Percentiles rank a stretch among this genome's conserved stretches.
Conservation (phyloP, 768 basidiomycete genomes). For the Cubamyces lactineus region DNA sequence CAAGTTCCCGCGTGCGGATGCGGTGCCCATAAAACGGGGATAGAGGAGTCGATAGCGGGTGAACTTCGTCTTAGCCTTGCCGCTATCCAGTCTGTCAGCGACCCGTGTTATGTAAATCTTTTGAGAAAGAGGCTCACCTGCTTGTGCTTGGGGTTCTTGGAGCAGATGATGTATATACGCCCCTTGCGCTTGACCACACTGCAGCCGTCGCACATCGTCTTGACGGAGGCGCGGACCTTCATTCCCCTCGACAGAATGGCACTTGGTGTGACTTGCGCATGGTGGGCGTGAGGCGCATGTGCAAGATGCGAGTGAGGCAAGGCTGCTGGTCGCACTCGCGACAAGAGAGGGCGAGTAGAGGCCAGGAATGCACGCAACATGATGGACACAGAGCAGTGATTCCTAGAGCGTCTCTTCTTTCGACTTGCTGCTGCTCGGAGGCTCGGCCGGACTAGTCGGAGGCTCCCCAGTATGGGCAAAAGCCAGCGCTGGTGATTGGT, state of each 20-base stretch:
- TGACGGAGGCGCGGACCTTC: slow-evolving; percentile 96
- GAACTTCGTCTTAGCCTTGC: slow-evolving; percentile 28
- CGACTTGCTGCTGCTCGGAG: neutral
- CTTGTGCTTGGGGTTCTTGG: slow-evolving; percentile 95
- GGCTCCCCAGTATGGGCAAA: too few species aligned
- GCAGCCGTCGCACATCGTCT: slow-evolving; percentile 94
- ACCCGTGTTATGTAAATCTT: neutral
- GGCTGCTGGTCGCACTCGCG: slow-evolving; percentile 47
- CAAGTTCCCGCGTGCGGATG: neutral
- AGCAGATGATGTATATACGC: slow-evolving; percentile 89
- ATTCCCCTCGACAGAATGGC: slow-evolving; percentile 70
- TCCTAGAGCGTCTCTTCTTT: neutral
- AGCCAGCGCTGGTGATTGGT: too few species aligned
- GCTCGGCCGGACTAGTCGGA: too few species aligned
- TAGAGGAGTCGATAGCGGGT: neutral
- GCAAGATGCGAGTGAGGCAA: slow-evolving; percentile 23
- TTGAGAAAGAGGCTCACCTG: slow-evolving; percentile 58
- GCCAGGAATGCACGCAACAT: slow-evolving; percentile 72
- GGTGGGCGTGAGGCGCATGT: slow-evolving; percentile 32
- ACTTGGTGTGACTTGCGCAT: slow-evolving; percentile 29
- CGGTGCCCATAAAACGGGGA: neutral
- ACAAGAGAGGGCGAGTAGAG: slow-evolving; percentile 62
- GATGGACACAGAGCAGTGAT: slow-evolving; percentile 21
- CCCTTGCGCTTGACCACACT: slow-evolving; percentile 87
- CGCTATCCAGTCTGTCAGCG: slow-evolving; percentile 24